These are phyloP conservation scores for Stagonosporopsis vannaccii DNA, from an alignment of 2,329 filamentous ascomycete species.

Conservation along the genomic window DNA sequence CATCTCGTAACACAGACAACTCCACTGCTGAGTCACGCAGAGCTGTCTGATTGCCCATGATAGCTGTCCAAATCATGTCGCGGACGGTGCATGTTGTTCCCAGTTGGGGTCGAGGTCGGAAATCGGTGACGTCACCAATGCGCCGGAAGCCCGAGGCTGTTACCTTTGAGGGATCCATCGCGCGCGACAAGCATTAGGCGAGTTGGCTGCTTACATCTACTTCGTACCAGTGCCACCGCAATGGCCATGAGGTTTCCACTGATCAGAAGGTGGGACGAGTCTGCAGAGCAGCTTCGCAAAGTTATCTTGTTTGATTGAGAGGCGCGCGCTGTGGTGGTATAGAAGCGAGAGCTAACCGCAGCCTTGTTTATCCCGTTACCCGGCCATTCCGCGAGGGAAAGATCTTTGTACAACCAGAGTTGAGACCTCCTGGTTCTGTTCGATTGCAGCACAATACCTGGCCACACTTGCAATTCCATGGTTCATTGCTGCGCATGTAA, in stretches of 20 bases:
- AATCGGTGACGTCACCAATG: slow-evolving; percentile 10
- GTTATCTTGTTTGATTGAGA: background rate
- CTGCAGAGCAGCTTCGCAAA: background rate
- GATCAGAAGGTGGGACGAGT: background rate
- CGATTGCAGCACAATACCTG: slow-evolving; percentile 2
- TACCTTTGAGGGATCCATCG: slow-evolving; percentile 3
- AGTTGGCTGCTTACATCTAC: slow-evolving; percentile 4
- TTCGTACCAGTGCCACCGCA: background rate
- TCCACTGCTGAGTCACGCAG: background rate
- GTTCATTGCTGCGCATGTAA: background rate
- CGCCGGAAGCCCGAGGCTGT: slow-evolving; percentile 9
- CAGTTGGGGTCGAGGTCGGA: background rate
- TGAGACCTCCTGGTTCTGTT: background rate
- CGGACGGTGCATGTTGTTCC: background rate
- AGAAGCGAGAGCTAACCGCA: slow-evolving; percentile 11
- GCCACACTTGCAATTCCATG: background rate
- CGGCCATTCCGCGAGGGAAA: slow-evolving; percentile 16
- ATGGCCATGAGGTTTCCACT: background rate
- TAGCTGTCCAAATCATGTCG: too few species aligned
- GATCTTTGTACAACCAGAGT: slow-evolving; percentile 10
- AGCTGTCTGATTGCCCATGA: too few species aligned
- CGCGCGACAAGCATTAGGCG: slow-evolving; percentile 12
- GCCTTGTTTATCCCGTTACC: slow-evolving; percentile 16
- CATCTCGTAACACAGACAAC: background rate
- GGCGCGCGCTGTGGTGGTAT: background rate